Percentiles rank a stretch among this genome's conserved stretches.
Evolutionary conservation across 768 basidiomycete species (phyloP).

Genomic region (Phylloporus scabripes): DNA sequence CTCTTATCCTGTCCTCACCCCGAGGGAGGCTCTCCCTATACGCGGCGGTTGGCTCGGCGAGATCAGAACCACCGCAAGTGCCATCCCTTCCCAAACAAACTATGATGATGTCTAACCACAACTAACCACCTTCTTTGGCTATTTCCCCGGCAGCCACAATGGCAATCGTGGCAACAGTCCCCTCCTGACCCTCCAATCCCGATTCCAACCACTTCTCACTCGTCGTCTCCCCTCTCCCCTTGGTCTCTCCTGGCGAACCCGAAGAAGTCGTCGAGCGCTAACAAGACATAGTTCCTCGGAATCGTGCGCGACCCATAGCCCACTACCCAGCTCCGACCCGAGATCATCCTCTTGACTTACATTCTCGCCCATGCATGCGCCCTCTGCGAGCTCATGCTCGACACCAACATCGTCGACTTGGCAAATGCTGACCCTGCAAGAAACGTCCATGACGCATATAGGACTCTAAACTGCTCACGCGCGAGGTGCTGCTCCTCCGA

Average conservation of each 20-base stretch:
- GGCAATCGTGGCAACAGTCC: not conserved
- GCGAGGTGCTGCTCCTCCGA: no score
- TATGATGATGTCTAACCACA: no score
- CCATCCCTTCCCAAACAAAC: not conserved
- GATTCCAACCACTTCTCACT: constrained; percentile 21
- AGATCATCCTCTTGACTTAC: constrained; percentile 8
- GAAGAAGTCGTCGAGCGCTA: constrained; percentile 19
- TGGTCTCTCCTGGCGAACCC: constrained; percentile 18
- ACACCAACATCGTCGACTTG: constrained; percentile 3
- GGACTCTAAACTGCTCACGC: no score
- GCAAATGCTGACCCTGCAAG: not conserved
- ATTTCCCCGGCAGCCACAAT: not conserved
- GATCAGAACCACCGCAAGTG: constrained; percentile 22
- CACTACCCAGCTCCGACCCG: not conserved
- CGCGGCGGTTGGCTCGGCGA: constrained; percentile 33
- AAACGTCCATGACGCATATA: no score
- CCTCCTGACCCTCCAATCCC: not conserved
- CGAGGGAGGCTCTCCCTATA: constrained; percentile 27
- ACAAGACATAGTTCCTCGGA: constrained; percentile 13
- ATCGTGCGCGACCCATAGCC: constrained; percentile 12
- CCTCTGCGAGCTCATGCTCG: constrained; percentile 17
- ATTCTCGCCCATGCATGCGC: constrained; percentile 13
- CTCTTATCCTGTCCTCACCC: constrained; percentile 22
- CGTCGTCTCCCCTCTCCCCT: constrained; percentile 26
- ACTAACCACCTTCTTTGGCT: no score